These are phyloP conservation scores for Malbranchea zuffiana DNA, from an alignment of 2,329 filamentous ascomycete species.

Conservation along the genomic window DNA sequence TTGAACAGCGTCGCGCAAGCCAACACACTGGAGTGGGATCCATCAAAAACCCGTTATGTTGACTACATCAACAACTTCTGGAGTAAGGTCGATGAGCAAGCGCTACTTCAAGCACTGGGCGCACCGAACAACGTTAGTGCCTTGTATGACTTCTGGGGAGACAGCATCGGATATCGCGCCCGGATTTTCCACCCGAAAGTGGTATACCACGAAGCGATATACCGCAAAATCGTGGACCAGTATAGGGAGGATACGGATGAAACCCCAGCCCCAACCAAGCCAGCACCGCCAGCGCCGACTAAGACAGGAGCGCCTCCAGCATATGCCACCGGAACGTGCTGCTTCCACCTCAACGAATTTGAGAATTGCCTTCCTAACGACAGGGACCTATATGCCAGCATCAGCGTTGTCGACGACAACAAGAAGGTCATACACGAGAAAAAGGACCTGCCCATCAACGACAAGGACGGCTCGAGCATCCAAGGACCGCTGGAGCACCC, in stretches of 20 bases:
- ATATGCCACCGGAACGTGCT: neutral
- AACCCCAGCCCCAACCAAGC: no score
- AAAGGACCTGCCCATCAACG: neutral
- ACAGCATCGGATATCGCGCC: neutral
- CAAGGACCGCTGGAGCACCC: neutral
- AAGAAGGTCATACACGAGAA: neutral
- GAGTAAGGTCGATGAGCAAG: neutral
- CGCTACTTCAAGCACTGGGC: neutral
- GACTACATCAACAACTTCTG: neutral
- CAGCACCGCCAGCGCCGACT: neutral
- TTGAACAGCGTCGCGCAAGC: neutral
- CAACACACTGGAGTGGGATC: neutral
- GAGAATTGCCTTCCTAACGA: neutral
- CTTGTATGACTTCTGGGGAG: neutral
- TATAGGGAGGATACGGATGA: no score
- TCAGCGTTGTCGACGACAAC: neutral
- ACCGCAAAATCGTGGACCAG: no score
- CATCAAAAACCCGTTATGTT: neutral
- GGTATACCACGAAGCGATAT: constrained; percentile 2
- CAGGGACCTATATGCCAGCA: neutral
- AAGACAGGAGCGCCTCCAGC: neutral
- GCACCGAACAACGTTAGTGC: neutral
- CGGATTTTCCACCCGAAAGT: neutral
- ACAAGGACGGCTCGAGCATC: neutral
- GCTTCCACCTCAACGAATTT: neutral